Base-by-base conservation (phyloP, 1,139 yeast species). In the Sugiyamaella paludigena region DNA sequence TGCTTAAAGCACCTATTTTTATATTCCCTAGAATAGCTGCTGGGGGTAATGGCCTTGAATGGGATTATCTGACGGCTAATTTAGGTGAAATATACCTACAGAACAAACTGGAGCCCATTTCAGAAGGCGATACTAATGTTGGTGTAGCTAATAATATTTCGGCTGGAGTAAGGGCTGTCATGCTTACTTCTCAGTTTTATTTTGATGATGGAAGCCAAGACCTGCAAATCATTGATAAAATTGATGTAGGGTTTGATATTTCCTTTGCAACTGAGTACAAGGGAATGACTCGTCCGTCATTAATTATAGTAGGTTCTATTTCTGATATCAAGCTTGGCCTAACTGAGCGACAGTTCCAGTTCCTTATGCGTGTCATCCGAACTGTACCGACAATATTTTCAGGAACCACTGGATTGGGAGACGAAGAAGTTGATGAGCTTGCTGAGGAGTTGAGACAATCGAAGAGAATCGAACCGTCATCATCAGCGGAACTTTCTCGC, bases 51-150 rank as follows among this genome's bases (percentile, higher is more conserved):
- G 31, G 40, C 4, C 28, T 27, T 30, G 31, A 29, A 8, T 33
- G 30, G 28, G 49, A 49, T 26, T 73, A 77, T 27, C 65, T 92
- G 26, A 81, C 84, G 1, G 80, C 87, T 5, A 81, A 87, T 58
- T 73, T 91, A 49, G 99, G 99, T 54, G 96, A 92, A 63, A 70
- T 92, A 9, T 85, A 78, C 59, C 81, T 91, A 24, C 71, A 76
- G 4, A 92, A 91, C 65, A 68, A 69, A 10, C 88, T 88, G 61
- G 60, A 63, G 2, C 60, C 60, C 6, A 55, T 64, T 7, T 60
- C 62, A 5, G 35, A 33, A 1, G 57, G 55, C 0, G 55, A 53
- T 7, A 50, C 55, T 3, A 19, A 19, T 19, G 24, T 19, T 19
- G 24, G 5, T 5, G 48, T 61, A 2, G 62, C 70, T 7, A 70